Conservation (phyloP, 192 early-diverging fungal species). For the Dissophora globulifera region DNA sequence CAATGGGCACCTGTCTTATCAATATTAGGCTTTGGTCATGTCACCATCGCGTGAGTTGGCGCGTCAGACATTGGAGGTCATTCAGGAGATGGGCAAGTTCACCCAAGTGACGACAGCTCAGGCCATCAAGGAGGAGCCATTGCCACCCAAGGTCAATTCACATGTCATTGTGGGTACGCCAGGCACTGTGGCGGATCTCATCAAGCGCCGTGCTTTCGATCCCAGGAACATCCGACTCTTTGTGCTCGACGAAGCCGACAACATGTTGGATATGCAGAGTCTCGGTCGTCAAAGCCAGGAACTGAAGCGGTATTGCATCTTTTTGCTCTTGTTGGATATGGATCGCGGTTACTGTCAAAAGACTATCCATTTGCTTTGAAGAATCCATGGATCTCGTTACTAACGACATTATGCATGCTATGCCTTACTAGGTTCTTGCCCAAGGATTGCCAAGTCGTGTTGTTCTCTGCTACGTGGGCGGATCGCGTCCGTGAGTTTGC, state of each 20-base stretch:
- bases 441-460: conserved; percentile 79
- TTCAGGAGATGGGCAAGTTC: conserved; percentile 91
- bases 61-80: conserved; percentile 93
- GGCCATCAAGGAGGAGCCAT: conserved; percentile 80
- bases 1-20: neutral
- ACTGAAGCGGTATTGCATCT: conserved; percentile 74
- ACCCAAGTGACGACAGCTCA: conserved; percentile 78
- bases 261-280: conserved; percentile 90
- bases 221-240: conserved; percentile 76
- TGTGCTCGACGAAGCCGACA: conserved; percentile 99
- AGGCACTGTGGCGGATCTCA: conserved; percentile 86
- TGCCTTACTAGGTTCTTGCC: conserved; percentile 68
- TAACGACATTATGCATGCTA: neutral
- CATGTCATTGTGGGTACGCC: conserved; percentile 96
- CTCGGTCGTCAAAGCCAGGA: conserved; percentile 89
- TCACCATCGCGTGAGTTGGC: conserved; percentile 95
- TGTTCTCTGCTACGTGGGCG: conserved; percentile 97
- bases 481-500: conserved; percentile 82
- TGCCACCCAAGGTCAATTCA: conserved; percentile 64
- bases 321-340: too few species aligned
- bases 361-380: too few species aligned
- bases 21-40: conserved; percentile 79
- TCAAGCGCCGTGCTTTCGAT: conserved; percentile 72
- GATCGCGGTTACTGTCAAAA: too few species aligned
- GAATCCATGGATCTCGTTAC: too few species aligned